These are phyloP conservation scores for Hypomyces rosellus DNA, from an alignment of 2,329 filamentous ascomycete species.

Conservation along the genomic window DNA sequence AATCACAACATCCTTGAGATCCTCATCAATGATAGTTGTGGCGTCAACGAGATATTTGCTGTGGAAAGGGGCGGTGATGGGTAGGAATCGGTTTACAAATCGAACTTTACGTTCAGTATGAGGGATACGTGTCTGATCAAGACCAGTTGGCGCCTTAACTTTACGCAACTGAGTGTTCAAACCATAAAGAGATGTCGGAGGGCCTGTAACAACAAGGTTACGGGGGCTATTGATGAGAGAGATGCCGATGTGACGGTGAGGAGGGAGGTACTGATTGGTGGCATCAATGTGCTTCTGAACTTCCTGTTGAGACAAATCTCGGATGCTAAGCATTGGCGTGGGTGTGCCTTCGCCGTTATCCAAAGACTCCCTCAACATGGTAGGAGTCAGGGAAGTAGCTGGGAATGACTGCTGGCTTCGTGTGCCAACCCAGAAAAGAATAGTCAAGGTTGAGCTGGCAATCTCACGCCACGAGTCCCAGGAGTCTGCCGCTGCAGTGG, in stretches of 20 bases:
- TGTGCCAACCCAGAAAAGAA: slow-evolving; percentile 97
- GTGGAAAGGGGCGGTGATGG: slow-evolving; percentile 97
- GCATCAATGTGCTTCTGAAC: slow-evolving; percentile 96
- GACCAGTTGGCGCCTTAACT: slow-evolving; percentile 93
- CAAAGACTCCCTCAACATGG: slow-evolving; percentile 83
- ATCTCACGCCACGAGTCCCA: slow-evolving; percentile 89
- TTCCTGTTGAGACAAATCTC: slow-evolving; percentile 78
- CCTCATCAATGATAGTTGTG: slow-evolving; percentile 74
- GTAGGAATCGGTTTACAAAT: slow-evolving; percentile 94
- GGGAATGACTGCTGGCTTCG: slow-evolving; percentile 97
- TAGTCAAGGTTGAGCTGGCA: slow-evolving; percentile 73
- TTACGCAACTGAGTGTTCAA: slow-evolving; percentile 92
- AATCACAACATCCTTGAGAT: slow-evolving; percentile 77
- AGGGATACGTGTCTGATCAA: slow-evolving; percentile 91
- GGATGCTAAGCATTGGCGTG: slow-evolving; percentile 96
- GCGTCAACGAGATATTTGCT: slow-evolving; percentile 87
- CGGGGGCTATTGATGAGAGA: slow-evolving; percentile 95
- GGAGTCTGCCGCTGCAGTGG: slow-evolving; percentile 80
- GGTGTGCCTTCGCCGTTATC: slow-evolving; percentile 93
- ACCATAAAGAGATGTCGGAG: slow-evolving; percentile 92
- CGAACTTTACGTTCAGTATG: slow-evolving; percentile 94
- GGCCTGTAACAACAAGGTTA: slow-evolving; percentile 94
- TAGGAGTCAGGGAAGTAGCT: slow-evolving; percentile 85
- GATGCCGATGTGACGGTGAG: slow-evolving; percentile 88
- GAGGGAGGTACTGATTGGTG: slow-evolving; percentile 91